These are phyloP conservation scores for Parsonsia alboflavescens DNA, from an alignment of 257 asterid genomes.

Conservation along the genomic window DNA sequence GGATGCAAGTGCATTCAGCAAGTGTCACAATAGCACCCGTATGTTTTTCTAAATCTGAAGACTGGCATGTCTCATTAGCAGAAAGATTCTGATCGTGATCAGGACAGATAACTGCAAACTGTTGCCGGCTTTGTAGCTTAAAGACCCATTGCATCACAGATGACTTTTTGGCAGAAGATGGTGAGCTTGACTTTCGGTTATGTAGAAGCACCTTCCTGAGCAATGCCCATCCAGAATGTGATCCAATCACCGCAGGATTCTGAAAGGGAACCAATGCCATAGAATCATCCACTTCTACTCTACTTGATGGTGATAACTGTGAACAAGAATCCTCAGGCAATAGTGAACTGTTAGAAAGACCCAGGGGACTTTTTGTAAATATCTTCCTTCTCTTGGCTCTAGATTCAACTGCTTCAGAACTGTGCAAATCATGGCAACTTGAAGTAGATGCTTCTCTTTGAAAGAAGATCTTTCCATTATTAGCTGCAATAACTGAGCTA, in stretches of 20 bases:
- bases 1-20: constrained; percentile 23
- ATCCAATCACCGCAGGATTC: constrained; percentile 28
- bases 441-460: constrained; percentile 40
- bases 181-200: constrained; percentile 25
- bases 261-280: constrained; percentile 58
- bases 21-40: constrained; percentile 36
- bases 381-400: constrained; percentile 41
- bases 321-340: constrained; percentile 15
- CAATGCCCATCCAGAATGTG: constrained; percentile 59
- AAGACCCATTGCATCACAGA: constrained; percentile 45
- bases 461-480: constrained; percentile 67
- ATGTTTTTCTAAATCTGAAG: constrained; percentile 30
- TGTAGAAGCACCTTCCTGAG: constrained; percentile 46
- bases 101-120: constrained; percentile 61
- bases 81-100: constrained; percentile 50
- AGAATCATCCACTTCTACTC: constrained; percentile 29
- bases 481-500: constrained; percentile 58
- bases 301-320: constrained; percentile 14
- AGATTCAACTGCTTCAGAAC: constrained; percentile 27
- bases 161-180: constrained; percentile 38
- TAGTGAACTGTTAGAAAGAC: constrained; percentile 29
- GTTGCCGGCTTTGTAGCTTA: constrained; percentile 51
- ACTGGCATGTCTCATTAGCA: constrained; percentile 27
- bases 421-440: constrained; percentile 24
- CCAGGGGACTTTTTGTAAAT: constrained; percentile 35